phyloP scores from a whole-genome alignment of 192 early-diverging fungal species.

The Coemansia sp. region DNA sequence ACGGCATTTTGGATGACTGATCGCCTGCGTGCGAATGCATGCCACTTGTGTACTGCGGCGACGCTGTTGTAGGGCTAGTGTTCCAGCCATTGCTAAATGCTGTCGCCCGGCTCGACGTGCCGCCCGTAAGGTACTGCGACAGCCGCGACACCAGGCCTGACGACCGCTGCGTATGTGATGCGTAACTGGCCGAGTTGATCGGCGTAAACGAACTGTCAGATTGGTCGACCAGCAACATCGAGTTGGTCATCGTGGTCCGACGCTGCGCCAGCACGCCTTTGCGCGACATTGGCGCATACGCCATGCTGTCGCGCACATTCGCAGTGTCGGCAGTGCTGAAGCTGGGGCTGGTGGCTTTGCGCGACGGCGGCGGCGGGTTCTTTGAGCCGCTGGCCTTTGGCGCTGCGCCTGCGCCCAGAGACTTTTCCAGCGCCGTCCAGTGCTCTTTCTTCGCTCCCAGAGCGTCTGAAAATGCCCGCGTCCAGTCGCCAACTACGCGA shows the following conservation, averaged over 20 bases:
- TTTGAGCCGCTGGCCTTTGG: slow-evolving; percentile 7
- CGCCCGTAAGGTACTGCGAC: slow-evolving; percentile 40
- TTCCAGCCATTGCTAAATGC: slow-evolving; percentile 12
- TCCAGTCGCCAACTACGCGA: slow-evolving; percentile 76
- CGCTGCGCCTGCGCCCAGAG: slow-evolving; percentile 18
- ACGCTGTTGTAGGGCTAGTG: slow-evolving; percentile 5
- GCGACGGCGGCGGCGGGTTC: slow-evolving; percentile 24
- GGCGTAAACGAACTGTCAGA: slow-evolving; percentile 21
- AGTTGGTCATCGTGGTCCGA: slow-evolving; percentile 26
- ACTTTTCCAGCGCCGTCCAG: slow-evolving; percentile 54
- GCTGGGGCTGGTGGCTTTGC: slow-evolving; percentile 16
- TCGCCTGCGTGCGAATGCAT: background rate
- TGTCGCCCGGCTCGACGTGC: slow-evolving; percentile 1
- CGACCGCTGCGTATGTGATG: slow-evolving; percentile 7
- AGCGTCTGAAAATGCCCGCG: slow-evolving; percentile 63
- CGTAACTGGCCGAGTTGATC: slow-evolving; percentile 7
- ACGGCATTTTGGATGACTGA: slow-evolving; percentile 27
- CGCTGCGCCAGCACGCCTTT: slow-evolving; percentile 6
- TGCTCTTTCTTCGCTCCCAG: slow-evolving; percentile 66
- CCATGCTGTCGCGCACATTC: slow-evolving; percentile 35
- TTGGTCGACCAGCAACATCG: slow-evolving; percentile 50
- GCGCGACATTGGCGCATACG: slow-evolving; percentile 34
- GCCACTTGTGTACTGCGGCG: background rate
- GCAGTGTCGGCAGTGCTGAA: background rate
- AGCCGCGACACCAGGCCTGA: slow-evolving; percentile 37